phyloP scores from a whole-genome alignment of 306 rosid species.

The Glycine soja region DNA sequence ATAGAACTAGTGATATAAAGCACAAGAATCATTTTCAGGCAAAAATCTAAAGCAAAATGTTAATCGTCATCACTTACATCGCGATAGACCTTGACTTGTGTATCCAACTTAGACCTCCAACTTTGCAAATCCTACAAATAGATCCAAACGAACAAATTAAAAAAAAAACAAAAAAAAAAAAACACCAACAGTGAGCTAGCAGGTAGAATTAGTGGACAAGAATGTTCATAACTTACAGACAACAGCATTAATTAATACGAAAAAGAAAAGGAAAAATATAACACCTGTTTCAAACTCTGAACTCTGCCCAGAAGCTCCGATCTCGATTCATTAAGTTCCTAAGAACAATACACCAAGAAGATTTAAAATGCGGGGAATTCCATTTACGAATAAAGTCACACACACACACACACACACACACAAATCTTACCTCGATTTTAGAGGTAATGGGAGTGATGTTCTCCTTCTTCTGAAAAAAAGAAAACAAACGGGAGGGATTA shows the following conservation, averaged over 20 bases:
- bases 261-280: neutral
- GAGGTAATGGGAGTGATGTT: constrained; percentile 69
- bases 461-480: constrained; percentile 70
- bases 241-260: neutral
- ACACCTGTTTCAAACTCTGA: constrained; percentile 88
- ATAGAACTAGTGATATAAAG: constrained; percentile 17
- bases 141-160: neutral
- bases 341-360: neutral
- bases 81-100: constrained; percentile 84
- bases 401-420: neutral
- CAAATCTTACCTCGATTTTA: constrained; percentile 66
- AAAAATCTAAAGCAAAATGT: constrained; percentile 21
- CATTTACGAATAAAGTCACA: constrained; percentile 4
- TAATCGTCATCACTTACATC: constrained; percentile 65
- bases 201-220: neutral
- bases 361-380: neutral
- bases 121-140: constrained; percentile 80
- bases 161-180: neutral
- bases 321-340: constrained; percentile 95
- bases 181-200: neutral
- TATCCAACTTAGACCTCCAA: constrained; percentile 91
- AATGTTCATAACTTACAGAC: constrained; percentile 14
- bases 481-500: neutral
- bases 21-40: neutral
- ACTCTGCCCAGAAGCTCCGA: constrained; percentile 83